phyloP scores from a whole-genome alignment of 1,284 basidiomycete genomes.

The Rhizoctonia solani region DNA sequence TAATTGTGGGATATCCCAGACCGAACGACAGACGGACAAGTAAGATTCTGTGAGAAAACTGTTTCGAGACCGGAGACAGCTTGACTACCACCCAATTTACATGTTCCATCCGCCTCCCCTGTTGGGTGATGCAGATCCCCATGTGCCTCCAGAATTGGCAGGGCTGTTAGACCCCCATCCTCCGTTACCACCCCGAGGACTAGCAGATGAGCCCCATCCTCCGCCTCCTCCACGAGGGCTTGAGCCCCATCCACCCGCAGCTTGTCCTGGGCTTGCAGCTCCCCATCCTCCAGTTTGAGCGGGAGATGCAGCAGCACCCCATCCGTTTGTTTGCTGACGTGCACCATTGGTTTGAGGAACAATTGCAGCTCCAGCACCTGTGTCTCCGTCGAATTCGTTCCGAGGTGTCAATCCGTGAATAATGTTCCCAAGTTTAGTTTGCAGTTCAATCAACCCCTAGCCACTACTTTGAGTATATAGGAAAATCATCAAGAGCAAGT shows the following conservation, averaged over 20 bases:
- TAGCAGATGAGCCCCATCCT: slow-evolving; percentile 36
- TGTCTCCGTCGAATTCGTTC: slow-evolving; percentile 12
- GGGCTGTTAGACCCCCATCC: slow-evolving; percentile 44
- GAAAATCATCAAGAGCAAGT: background rate
- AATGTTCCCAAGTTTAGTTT: slow-evolving; percentile 79
- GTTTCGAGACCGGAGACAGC: too few species aligned
- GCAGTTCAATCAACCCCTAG: slow-evolving; percentile 79
- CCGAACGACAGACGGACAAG: too few species aligned
- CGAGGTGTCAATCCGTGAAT: slow-evolving; percentile 48
- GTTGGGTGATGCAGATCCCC: slow-evolving; percentile 35
- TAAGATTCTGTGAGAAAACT: too few species aligned
- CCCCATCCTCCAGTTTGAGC: slow-evolving; percentile 45
- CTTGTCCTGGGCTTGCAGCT: slow-evolving; percentile 43
- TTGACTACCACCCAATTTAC: background rate
- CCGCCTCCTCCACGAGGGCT: slow-evolving; percentile 42
- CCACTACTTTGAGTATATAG: background rate
- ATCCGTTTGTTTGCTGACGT: slow-evolving; percentile 49
- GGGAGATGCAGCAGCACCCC: slow-evolving; percentile 43
- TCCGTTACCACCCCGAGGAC: slow-evolving; percentile 43
- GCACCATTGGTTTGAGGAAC: slow-evolving; percentile 38
- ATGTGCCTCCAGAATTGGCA: slow-evolving; percentile 44
- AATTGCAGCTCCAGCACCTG: background rate
- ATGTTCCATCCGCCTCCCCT: slow-evolving; percentile 17
- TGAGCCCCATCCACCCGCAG: slow-evolving; percentile 47
- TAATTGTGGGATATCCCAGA: too few species aligned